phyloP scores from a whole-genome alignment of 208 protist species.

The Vickermania spadyakhi region DNA sequence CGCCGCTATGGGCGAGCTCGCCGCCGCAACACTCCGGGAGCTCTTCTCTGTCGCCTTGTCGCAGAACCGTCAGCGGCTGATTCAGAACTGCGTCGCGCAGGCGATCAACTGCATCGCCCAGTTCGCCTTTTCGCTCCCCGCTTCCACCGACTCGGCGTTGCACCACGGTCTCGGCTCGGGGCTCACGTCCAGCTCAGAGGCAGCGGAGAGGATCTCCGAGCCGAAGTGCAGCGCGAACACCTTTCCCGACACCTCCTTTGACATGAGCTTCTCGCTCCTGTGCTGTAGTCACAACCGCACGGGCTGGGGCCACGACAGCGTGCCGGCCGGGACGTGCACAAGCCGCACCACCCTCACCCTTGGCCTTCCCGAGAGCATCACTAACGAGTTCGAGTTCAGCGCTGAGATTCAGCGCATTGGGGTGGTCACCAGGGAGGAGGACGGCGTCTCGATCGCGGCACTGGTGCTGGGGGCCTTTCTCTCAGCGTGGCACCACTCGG shows the following conservation, averaged over 20 bases:
- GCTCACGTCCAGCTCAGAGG: background rate
- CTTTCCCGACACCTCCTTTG: background rate
- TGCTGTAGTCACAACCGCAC: background rate
- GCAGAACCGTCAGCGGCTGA: constrained; percentile 18
- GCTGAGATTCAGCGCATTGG: background rate
- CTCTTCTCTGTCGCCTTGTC: constrained; percentile 43
- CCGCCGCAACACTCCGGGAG: constrained; percentile 38
- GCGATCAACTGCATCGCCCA: constrained; percentile 32
- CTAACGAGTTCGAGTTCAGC: background rate
- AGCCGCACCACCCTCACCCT: background rate
- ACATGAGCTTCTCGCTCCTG: background rate
- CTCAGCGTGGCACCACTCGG: constrained; percentile 23
- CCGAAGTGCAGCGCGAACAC: background rate
- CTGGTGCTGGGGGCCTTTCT: constrained; percentile 62
- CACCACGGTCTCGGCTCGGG: background rate
- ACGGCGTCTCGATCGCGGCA: constrained; percentile 29
- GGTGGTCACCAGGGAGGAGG: constrained; percentile 2
- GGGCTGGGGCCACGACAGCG: background rate
- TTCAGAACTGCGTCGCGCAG: constrained; percentile 48
- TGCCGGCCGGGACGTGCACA: background rate
- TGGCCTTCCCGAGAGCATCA: background rate
- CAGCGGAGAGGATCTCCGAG: background rate
- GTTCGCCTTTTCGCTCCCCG: background rate
- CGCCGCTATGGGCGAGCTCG: constrained; percentile 36
- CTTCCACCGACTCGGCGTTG: background rate